phyloP scores from a whole-genome alignment of 495 filamentous ascomycete genomes.

The Hypoxylon fuscum region DNA sequence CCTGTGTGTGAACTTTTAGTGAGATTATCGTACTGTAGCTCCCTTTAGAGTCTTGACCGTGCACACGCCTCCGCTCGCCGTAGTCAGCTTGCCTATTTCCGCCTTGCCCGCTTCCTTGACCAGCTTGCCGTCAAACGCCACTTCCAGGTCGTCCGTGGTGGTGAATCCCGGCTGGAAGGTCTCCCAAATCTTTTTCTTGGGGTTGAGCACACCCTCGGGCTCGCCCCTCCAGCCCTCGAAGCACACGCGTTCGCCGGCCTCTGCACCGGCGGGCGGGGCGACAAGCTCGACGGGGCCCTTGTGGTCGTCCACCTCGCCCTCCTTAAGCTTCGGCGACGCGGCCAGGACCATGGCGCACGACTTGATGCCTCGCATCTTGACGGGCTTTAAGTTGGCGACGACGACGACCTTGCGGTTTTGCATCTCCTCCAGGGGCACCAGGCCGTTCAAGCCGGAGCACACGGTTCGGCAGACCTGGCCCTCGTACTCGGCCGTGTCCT shows the following conservation, averaged over 20 bases:
- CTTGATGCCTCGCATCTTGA: conserved; percentile 98
- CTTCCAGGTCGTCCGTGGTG: conserved; percentile 80
- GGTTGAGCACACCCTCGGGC: conserved; percentile 92
- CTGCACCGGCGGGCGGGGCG: conserved; percentile 78
- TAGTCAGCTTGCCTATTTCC: conserved; percentile 73
- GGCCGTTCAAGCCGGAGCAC: conserved; percentile 93
- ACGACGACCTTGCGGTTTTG: conserved; percentile 92
- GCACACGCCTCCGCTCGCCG: conserved; percentile 75
- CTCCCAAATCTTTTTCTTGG: conserved; percentile 99
- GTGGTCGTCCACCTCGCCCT: conserved; percentile 84
- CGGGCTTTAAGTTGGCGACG: conserved; percentile 97
- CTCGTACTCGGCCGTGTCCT: conserved; percentile 86
- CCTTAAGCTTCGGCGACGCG: conserved; percentile 79
- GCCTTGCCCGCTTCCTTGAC: conserved; percentile 66
- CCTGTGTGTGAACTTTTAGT: conserved; percentile 1
- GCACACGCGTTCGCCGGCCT: conserved; percentile 84
- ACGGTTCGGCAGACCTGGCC: conserved; percentile 91
- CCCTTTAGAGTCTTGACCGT: conserved; percentile 76
- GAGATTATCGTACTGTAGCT: conserved; percentile 71
- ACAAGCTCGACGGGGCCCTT: conserved; percentile 93
- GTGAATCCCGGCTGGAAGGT: conserved; percentile 93
- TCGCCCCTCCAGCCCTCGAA: conserved; percentile 95
- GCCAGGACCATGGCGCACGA: conserved; percentile 95
- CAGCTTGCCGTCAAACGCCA: conserved; percentile 63
- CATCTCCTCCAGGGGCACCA: conserved; percentile 94